phyloP scores from a whole-genome alignment of 805 yeast species.

The Yarrowia osloensis region DNA sequence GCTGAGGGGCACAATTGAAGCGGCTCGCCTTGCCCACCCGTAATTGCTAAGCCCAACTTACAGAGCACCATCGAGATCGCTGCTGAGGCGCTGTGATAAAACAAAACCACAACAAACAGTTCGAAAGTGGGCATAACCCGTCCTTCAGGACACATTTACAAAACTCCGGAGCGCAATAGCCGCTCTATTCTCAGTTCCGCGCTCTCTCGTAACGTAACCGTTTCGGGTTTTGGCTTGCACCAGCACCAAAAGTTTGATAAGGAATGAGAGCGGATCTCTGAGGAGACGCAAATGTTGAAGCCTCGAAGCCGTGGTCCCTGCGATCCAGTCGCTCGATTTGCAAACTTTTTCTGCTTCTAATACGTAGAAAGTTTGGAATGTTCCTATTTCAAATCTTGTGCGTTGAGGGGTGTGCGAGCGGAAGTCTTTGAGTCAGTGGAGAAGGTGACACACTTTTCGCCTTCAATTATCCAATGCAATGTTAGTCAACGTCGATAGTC shows the following conservation, averaged over 20 bases:
- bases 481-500: too few relatives aligned
- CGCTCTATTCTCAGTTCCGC: background rate
- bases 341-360: background rate
- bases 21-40: background rate
- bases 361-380: background rate
- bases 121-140: too few relatives aligned
- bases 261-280: background rate
- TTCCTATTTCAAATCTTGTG: background rate
- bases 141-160: too few relatives aligned
- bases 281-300: background rate
- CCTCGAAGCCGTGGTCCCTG: conserved; percentile 5
- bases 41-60: too few relatives aligned
- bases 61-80: too few relatives aligned
- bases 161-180: too few relatives aligned
- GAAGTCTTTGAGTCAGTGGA: too few relatives aligned
- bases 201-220: background rate
- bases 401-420: background rate
- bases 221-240: background rate
- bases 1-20: background rate
- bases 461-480: too few relatives aligned
- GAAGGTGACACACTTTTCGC: background rate
- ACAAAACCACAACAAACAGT: too few relatives aligned
- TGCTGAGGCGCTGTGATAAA: too few relatives aligned
- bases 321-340: background rate
- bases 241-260: background rate